Percentiles rank a stretch among this genome's conserved stretches.
These are phyloP conservation scores for Tuber melanosporum DNA, from an alignment of 495 filamentous ascomycete species.

Conservation along the genomic window DNA sequence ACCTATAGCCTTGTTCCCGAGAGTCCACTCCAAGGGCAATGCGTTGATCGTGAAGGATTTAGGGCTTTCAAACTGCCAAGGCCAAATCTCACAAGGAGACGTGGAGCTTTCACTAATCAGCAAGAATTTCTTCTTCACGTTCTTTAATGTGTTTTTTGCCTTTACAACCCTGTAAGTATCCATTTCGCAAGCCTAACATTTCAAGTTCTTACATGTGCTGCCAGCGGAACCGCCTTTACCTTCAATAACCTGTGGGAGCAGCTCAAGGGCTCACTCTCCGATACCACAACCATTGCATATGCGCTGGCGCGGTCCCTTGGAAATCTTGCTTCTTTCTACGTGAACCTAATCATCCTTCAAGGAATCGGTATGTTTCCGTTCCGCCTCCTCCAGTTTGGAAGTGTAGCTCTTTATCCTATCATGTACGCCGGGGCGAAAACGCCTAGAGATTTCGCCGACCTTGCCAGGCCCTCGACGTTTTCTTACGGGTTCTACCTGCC, in stretches of 20 bases:
- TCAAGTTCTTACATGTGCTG: neutral
- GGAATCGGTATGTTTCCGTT: conserved; percentile 88
- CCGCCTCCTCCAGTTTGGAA: conserved; percentile 82
- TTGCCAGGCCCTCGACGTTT: conserved; percentile 77
- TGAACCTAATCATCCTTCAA: conserved; percentile 91
- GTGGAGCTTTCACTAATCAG: conserved; percentile 92
- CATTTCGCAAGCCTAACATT: neutral
- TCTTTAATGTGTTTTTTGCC: conserved; percentile 96
- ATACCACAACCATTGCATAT: conserved; percentile 70
- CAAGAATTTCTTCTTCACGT: conserved; percentile 99
- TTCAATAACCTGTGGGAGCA: conserved; percentile 62
- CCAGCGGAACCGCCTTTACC: conserved; percentile 57
- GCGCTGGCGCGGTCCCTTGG: conserved; percentile 70
- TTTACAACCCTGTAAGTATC: conserved; percentile 65
- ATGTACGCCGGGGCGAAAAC: conserved; percentile 72
- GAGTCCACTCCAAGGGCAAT: neutral
- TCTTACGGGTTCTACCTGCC: conserved; percentile 95
- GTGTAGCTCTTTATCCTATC: conserved; percentile 76
- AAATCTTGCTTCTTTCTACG: conserved; percentile 72
- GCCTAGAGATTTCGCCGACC: conserved; percentile 81
- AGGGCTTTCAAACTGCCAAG: conserved; percentile 78
- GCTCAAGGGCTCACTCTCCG: conserved; percentile 64
- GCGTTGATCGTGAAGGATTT: conserved; percentile 17
- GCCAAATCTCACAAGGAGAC: conserved; percentile 89
- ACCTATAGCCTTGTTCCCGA: neutral